Base-by-base conservation (phyloP, 2,329 filamentous ascomycete species). In the Ceratocystis huliohia region DNA sequence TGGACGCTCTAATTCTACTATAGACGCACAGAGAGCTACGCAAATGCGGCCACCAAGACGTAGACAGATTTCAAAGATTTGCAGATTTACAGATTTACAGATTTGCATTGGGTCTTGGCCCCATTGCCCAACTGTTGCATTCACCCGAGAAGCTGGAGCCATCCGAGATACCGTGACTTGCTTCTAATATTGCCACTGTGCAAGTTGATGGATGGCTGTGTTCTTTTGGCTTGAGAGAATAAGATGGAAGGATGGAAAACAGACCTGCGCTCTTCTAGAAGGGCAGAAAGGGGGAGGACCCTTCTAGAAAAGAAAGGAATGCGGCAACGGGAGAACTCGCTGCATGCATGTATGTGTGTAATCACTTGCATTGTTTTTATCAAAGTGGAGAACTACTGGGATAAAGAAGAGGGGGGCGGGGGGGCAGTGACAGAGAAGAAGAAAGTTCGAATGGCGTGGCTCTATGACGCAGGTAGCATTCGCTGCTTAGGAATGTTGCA, bases 251-350 rank as follows among this genome's bases (percentile, higher is more conserved):
- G 10, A 10, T 37, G 10, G 8, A 37, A 37, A 37, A 8, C 2
- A 13, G 33, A 37, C 33, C 33, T 13, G 33, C 33, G 33, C 33
- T 37, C 33, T 37, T 37, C 33, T 37, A 57, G 50, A 57, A 57
- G 22, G 33, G 28, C 15, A 33, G 25, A 7, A 33, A 7, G 28
- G 25, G 5, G 22, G 22, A 17, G 10, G 17, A 30, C 5, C 13
- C 25, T 57, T 57, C 53, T 57, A 57, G 25, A 57, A 57, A 30
- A 57, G 15, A 30, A 33, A 30, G 53, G 53, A 33, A 57, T 57
- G 28, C 4, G 22, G 30, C 25, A n/a, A 33, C 6, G 17, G 22
- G 25, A 57, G 28, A 33, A 13, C 8, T 37, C 33, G 10, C 13
- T 57, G 28, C 53, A 57, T 57, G 28, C 25, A 33, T 30, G 2